phyloP scores from a whole-genome alignment of 2,329 filamentous ascomycete genomes.

The Didymella lethalis region DNA sequence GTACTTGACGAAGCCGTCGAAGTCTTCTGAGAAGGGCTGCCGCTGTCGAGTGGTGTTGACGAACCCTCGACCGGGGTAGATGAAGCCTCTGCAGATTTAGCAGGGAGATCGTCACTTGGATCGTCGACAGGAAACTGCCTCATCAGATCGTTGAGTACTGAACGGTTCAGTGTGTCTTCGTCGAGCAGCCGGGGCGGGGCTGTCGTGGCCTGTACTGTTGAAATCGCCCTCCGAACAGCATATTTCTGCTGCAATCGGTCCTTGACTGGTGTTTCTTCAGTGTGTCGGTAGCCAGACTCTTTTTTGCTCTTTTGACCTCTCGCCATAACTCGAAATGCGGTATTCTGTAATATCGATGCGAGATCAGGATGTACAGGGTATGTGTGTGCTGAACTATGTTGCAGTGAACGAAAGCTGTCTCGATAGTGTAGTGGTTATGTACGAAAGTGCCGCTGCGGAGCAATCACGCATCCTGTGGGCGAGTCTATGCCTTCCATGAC shows the following conservation, averaged over 20 bases:
- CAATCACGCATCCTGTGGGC: background rate
- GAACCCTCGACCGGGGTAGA: background rate
- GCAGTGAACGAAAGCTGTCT: slow-evolving; percentile 23
- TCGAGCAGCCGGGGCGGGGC: background rate
- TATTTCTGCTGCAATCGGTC: background rate
- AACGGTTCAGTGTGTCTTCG: background rate
- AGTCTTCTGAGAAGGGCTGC: background rate
- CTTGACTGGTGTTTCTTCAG: slow-evolving; percentile 3
- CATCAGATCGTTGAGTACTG: background rate
- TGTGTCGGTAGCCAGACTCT: background rate
- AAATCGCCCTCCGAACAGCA: background rate
- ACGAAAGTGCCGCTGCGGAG: background rate
- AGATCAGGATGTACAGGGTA: slow-evolving; percentile 25
- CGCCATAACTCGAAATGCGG: slow-evolving; percentile 29
- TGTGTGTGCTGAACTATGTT: slow-evolving; percentile 33
- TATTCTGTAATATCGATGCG: slow-evolving; percentile 35
- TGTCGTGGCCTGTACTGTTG: background rate
- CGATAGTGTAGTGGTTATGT: background rate
- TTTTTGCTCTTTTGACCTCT: slow-evolving; percentile 22
- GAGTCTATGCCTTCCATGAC: slow-evolving; percentile 3
- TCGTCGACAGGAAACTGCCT: background rate
- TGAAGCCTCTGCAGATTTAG: background rate
- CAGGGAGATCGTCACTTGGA: background rate
- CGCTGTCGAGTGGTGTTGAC: background rate
- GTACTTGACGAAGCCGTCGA: background rate